Conservation (phyloP, 2,329 filamentous ascomycete species). For the Aaosphaeria pasadenensis region DNA sequence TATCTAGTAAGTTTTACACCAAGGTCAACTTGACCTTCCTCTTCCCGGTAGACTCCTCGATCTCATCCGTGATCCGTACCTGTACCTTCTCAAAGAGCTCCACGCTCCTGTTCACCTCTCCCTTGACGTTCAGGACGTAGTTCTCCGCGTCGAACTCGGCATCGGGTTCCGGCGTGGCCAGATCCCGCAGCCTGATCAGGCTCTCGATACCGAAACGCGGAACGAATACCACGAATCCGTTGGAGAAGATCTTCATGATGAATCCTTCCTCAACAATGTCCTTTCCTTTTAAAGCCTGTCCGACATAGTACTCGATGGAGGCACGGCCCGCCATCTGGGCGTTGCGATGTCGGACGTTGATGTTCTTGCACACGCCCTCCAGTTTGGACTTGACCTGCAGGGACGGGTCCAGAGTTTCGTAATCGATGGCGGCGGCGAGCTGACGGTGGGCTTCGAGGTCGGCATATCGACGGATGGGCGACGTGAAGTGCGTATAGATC, state of each 20-base stretch:
- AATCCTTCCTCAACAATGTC: constrained; percentile 84
- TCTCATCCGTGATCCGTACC: constrained; percentile 86
- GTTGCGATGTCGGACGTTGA: constrained; percentile 96
- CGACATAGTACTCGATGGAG: constrained; percentile 96
- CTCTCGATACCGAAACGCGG: constrained; percentile 95
- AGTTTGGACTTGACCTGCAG: constrained; percentile 80
- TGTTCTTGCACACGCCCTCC: constrained; percentile 94
- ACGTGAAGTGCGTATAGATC: constrained; percentile 99
- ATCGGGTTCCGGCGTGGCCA: constrained; percentile 72
- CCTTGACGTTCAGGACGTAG: constrained; percentile 66
- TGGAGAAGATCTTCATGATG: constrained; percentile 95
- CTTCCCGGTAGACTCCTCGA: constrained; percentile 95
- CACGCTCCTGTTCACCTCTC: constrained; percentile 57
- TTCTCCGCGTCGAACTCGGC: constrained; percentile 82
- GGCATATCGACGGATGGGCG: constrained; percentile 95
- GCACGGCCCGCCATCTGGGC: constrained; percentile 93
- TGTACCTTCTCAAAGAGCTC: constrained; percentile 90
- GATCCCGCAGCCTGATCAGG: constrained; percentile 79
- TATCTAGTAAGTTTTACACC: constrained; percentile 23
- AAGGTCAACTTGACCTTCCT: constrained; percentile 74
- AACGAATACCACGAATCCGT: constrained; percentile 95
- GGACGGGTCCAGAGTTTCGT: constrained; percentile 79
- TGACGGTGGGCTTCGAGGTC: constrained; percentile 93
- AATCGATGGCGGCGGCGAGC: constrained; percentile 90
- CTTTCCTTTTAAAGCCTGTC: constrained; percentile 82